A percentile compares a stretch with the other conserved stretches of the same genome.
Conservation (phyloP, 495 filamentous ascomycete species). For the Hypoxylon cercidicola region DNA sequence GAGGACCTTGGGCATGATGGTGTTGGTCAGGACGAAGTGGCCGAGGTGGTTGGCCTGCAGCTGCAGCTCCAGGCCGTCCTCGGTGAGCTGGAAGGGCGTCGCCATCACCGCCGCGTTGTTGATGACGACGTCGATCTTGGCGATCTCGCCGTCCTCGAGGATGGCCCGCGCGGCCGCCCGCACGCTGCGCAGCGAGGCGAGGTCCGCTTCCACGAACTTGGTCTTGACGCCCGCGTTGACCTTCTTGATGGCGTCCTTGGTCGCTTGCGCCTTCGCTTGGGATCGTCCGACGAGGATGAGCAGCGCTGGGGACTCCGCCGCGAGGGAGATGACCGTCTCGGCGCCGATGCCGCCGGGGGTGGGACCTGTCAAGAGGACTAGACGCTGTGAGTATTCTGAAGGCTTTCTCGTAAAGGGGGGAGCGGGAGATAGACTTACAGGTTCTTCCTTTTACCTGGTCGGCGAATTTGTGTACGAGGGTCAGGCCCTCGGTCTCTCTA, state of each 20-base stretch:
- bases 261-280: conserved; percentile 49
- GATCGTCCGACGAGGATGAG: conserved; percentile 59
- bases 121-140: conserved; percentile 71
- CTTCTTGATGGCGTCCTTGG: conserved; percentile 52
- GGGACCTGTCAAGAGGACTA: conserved; percentile 62
- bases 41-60: conserved; percentile 68
- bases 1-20: conserved; percentile 60
- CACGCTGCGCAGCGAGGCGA: conserved; percentile 59
- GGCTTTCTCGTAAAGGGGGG: background rate
- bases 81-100: conserved; percentile 51
- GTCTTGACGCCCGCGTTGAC: conserved; percentile 51
- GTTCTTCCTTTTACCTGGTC: conserved; percentile 51
- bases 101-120: conserved; percentile 78
- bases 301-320: conserved; percentile 51
- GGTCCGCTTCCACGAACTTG: conserved; percentile 59
- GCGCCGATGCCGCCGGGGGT: conserved; percentile 59
- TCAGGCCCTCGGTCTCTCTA: conserved; percentile 46
- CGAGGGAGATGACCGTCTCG: conserved; percentile 56
- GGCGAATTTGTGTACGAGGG: conserved; percentile 51
- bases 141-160: conserved; percentile 54
- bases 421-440: conserved; percentile 39
- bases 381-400: conserved; percentile 8
- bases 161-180: conserved; percentile 61
- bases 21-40: conserved; percentile 68
- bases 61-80: conserved; percentile 63